phyloP scores from a whole-genome alignment of 2,329 filamentous ascomycete genomes.

The Epichloe coenophiala region DNA sequence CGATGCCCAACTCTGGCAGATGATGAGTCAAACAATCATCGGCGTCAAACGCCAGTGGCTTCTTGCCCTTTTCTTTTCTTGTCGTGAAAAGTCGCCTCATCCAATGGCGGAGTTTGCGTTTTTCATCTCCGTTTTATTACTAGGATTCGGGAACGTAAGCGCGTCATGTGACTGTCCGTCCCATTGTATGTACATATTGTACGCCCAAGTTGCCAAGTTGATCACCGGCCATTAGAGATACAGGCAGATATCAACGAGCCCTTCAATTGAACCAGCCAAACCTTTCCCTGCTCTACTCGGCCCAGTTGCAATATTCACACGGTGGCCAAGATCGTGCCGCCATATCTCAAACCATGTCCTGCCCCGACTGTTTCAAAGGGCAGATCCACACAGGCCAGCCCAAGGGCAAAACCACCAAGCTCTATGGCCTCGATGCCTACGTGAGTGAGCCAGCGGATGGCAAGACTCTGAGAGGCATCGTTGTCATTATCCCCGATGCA shows the following conservation, averaged over 20 bases:
- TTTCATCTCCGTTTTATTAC: neutral
- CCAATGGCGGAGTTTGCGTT: neutral
- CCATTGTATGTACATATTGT: no score
- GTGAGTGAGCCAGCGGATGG: conserved; percentile 24
- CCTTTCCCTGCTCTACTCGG: no score
- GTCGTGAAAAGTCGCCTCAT: no score
- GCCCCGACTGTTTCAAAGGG: conserved; percentile 33
- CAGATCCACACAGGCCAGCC: conserved; percentile 32
- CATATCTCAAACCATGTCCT: conserved; percentile 16
- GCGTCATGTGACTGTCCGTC: no score
- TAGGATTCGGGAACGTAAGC: no score
- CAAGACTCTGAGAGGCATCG: conserved; percentile 25
- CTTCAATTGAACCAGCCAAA: no score
- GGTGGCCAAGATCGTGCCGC: no score
- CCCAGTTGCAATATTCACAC: no score
- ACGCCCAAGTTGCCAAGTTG: no score
- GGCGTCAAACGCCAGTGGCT: no score
- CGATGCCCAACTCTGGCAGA: neutral
- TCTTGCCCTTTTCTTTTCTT: no score
- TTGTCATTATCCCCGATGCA: conserved; percentile 41
- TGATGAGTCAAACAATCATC: neutral
- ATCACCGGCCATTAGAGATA: neutral
- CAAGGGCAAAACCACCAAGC: conserved; percentile 27
- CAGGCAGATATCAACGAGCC: neutral
- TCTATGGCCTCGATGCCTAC: conserved; percentile 37